phyloP scores from a whole-genome alignment of 768 basidiomycete species.

The Rhizopogon rudus region DNA sequence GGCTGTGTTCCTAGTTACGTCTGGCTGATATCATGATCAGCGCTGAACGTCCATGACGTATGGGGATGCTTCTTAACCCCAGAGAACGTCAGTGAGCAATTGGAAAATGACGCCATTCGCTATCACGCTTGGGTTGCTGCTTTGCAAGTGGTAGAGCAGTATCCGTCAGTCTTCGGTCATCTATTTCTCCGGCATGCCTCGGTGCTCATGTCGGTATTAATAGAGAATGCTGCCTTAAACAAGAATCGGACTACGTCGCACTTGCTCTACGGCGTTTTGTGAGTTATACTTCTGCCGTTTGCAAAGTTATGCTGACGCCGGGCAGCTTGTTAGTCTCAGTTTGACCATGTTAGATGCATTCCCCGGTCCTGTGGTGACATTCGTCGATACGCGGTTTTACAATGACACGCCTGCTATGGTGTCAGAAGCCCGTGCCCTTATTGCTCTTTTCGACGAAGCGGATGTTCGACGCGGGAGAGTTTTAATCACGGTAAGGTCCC shows the following conservation, averaged over 20 bases:
- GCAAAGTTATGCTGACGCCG: not conserved
- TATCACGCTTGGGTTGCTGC: constrained; percentile 32
- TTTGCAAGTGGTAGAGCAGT: constrained; percentile 23
- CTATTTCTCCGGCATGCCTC: not conserved
- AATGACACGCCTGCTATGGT: constrained; percentile 35
- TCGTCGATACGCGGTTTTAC: constrained; percentile 46
- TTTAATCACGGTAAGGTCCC: constrained; percentile 39
- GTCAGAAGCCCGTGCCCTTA: constrained; percentile 35
- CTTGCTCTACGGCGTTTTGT: constrained; percentile 25
- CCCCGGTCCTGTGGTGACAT: constrained; percentile 44
- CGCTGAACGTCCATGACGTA: constrained; percentile 28
- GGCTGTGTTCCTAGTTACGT: not conserved
- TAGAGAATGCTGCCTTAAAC: not conserved
- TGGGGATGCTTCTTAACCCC: constrained; percentile 32
- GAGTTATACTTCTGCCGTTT: not conserved
- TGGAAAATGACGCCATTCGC: constrained; percentile 21
- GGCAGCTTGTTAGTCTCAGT: constrained; percentile 49
- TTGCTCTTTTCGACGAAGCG: constrained; percentile 35
- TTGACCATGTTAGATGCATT: constrained; percentile 37
- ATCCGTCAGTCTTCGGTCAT: constrained; percentile 6
- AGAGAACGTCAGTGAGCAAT: constrained; percentile 20
- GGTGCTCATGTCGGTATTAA: not conserved
- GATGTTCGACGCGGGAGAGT: constrained; percentile 36
- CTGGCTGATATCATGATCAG: constrained; percentile 9
- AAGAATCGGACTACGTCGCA: not conserved